phyloP scores from a whole-genome alignment of 2,329 filamentous ascomycete species.

The Diaporthe aspalathi region DNA sequence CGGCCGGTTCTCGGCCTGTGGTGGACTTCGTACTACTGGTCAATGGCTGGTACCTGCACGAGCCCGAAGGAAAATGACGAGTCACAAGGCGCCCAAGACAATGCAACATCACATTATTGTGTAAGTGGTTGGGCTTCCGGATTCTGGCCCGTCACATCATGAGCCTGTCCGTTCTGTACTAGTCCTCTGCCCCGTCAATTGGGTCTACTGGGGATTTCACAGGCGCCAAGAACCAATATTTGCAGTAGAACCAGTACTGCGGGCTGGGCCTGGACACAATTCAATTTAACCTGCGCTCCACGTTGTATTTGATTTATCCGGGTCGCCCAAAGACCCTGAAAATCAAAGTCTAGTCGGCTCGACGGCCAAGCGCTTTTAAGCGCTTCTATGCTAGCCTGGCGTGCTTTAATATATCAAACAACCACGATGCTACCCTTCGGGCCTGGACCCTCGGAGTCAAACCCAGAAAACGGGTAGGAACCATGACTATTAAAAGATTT shows the following conservation, averaged over 20 bases:
- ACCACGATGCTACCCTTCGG: constrained; percentile 25
- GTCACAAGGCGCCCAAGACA: not conserved
- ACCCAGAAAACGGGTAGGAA: constrained; percentile 27
- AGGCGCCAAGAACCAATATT: constrained; percentile 14
- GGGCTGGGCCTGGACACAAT: constrained; percentile 1
- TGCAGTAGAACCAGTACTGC: constrained; percentile 1
- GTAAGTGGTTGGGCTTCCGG: not conserved
- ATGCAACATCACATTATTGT: not conserved
- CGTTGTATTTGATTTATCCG: constrained; percentile 25
- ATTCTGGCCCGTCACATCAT: not conserved
- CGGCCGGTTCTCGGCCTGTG: no score
- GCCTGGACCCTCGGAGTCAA: constrained; percentile 18
- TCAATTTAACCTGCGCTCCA: constrained; percentile 19
- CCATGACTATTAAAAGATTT: constrained; percentile 31
- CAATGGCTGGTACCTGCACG: not conserved
- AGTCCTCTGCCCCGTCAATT: not conserved
- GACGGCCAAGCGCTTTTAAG: constrained; percentile 24
- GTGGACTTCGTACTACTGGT: not conserved
- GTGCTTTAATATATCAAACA: constrained; percentile 25
- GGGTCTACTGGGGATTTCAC: not conserved
- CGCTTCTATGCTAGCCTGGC: constrained; percentile 16
- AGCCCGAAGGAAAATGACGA: not conserved
- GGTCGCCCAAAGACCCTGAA: constrained; percentile 20
- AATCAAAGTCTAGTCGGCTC: not conserved
- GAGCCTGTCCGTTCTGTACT: not conserved